Conservation (phyloP, 306 rosid species). For the Chamaecrista fasciculata region DNA sequence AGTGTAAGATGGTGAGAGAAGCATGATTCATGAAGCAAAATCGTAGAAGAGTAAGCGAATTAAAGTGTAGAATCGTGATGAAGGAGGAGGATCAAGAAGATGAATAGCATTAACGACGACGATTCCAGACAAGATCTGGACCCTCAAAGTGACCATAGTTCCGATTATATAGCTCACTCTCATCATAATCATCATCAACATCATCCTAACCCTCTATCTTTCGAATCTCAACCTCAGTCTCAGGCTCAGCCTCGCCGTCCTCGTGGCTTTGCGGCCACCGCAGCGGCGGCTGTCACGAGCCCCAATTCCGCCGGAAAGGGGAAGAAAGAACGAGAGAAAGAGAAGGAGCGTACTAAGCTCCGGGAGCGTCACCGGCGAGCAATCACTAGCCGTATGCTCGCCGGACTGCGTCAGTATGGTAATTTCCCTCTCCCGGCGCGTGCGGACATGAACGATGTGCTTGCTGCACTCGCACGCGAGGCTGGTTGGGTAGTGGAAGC, state of each 20-base stretch:
- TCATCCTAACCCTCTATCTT: constrained; percentile 1
- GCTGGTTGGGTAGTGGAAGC: constrained; percentile 96
- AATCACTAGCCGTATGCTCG: constrained; percentile 92
- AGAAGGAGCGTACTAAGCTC: constrained; percentile 97
- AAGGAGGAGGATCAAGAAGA: constrained; percentile 4
- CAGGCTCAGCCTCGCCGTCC: constrained; percentile 80
- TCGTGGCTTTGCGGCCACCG: constrained; percentile 76
- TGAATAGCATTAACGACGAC: constrained; percentile 49
- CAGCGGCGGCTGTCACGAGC: constrained; percentile 32
- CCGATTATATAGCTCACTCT: constrained; percentile 51
- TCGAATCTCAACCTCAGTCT: constrained; percentile 33
- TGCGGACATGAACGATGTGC: constrained; percentile 97
- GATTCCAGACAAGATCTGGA: constrained; percentile 59
- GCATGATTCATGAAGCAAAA: not conserved
- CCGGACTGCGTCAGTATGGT: constrained; percentile 96
- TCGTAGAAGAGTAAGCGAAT: not conserved
- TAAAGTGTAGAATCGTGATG: not conserved
- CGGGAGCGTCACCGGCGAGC: constrained; percentile 98
- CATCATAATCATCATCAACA: constrained; percentile 27
- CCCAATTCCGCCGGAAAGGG: constrained; percentile 51
- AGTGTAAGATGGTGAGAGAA: not conserved
- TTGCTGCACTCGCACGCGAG: constrained; percentile 96
- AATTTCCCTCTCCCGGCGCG: constrained; percentile 96
- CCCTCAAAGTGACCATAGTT: constrained; percentile 62
- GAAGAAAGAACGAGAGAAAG: constrained; percentile 86